Conservation (phyloP, 2,329 filamentous ascomycete genomes). For the Xylariales sp. region DNA sequence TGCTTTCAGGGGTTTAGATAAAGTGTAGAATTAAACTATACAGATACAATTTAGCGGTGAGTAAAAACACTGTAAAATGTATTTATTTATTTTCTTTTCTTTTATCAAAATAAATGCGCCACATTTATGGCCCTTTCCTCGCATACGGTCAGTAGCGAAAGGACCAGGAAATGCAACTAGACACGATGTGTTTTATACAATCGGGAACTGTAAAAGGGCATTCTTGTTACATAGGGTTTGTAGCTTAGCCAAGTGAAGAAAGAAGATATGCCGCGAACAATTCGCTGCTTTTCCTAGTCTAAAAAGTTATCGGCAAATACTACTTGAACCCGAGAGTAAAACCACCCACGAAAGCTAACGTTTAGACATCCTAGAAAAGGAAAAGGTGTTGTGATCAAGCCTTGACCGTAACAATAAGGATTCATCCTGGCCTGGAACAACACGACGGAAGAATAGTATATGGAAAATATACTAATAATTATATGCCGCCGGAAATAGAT, state of each 20-base stretch:
- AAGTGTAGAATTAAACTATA: background rate
- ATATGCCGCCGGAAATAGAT: too few species aligned
- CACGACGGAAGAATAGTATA: too few species aligned
- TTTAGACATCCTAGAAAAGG: background rate
- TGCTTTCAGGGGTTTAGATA: background rate
- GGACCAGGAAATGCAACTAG: too few species aligned
- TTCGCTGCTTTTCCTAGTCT: background rate
- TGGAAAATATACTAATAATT: too few species aligned
- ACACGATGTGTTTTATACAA: too few species aligned
- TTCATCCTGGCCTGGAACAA: too few species aligned
- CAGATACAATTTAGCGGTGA: background rate
- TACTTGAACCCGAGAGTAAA: background rate
- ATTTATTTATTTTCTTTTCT: too few species aligned
- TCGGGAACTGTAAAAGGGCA: background rate
- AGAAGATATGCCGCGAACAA: background rate
- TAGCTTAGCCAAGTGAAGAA: background rate
- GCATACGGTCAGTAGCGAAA: too few species aligned
- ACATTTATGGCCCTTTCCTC: too few species aligned
- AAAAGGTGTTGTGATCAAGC: background rate
- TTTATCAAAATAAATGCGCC: too few species aligned
- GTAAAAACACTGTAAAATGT: background rate
- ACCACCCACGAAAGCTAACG: background rate
- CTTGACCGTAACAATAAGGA: background rate
- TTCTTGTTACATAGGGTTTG: background rate
- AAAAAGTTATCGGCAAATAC: background rate